Base-by-base conservation (phyloP, 768 basidiomycete genomes). In the Kwoniella sp. region DNA sequence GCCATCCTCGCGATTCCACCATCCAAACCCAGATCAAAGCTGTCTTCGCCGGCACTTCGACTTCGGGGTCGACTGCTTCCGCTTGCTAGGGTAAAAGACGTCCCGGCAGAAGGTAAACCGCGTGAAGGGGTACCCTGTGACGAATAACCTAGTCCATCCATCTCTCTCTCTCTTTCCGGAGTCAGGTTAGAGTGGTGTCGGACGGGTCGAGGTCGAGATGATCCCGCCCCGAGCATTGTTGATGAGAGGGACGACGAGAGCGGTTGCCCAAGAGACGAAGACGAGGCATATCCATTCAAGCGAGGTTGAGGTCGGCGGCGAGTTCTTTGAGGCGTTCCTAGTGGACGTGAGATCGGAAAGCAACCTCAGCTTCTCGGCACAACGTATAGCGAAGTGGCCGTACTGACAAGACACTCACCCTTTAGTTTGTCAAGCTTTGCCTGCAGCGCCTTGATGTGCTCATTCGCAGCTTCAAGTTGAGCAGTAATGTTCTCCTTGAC, bases 391-490 rank as follows among this genome's bases (percentile, higher is more conserved):
- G n/a, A n/a, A n/a, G n/a, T n/a, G n/a, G n/a, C n/a, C n/a, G n/a
- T n/a, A n/a, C n/a, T n/a, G n/a, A n/a, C n/a, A n/a, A n/a, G n/a
- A 19, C 3, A 54, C 74, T 36, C 30, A 79, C 76, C 69, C 19
- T 68, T 65, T 12, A 83, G 62, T 33, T 76, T 80, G 22, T 86
- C 85, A 33, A 91, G 85, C 73, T 83, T 85, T 57, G 72, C 77
- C 33, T 82, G 84, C 29, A 97, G 85, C 17, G 83, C 78, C 27
- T 84, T 84, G 27, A 95, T 94, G 80, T 88, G 90, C 60, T 81
- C 83, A 60, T 85, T 86, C 1, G 92, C 90, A 77, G 86, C 87
- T 46, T 86, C 85, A 25, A 96, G 82, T 77, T 94, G 76, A 48
- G 71, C 73, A 15, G 65, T 75, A 33, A 69, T 78, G 46, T 65